phyloP scores from a whole-genome alignment of 495 filamentous ascomycete genomes.

The Neurospora sp. region DNA sequence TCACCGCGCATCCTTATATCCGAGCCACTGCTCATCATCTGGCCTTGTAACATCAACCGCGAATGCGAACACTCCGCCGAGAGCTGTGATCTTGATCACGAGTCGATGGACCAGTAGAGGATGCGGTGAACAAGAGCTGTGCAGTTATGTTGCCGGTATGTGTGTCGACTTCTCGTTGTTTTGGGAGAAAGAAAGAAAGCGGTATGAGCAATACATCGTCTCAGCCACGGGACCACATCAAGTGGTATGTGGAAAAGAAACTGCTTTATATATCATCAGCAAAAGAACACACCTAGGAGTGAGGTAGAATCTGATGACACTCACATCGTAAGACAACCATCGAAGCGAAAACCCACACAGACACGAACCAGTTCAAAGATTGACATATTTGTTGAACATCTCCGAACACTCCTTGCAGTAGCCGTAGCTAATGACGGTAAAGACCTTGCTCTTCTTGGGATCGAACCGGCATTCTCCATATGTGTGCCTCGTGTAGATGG shows the following conservation, averaged over 20 bases:
- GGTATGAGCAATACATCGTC: neutral
- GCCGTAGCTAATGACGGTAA: constrained; percentile 8
- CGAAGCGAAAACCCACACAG: neutral
- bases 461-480: constrained; percentile 12
- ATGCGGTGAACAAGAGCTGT: neutral
- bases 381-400: neutral
- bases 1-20: neutral
- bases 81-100: neutral
- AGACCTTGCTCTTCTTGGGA: constrained; percentile 4
- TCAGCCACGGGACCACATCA: neutral
- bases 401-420: constrained; percentile 7
- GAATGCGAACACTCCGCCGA: neutral
- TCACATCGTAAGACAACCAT: neutral
- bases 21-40: neutral
- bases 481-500: constrained; percentile 10
- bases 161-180: neutral
- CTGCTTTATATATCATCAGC: neutral
- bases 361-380: neutral
- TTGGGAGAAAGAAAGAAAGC: neutral
- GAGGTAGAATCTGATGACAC: neutral
- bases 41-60: neutral
- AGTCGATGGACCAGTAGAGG: neutral
- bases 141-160: neutral
- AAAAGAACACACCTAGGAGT: neutral
- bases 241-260: neutral